Percentiles rank a stretch among this genome's conserved stretches.
These are phyloP conservation scores for Artemisia argyi DNA, from an alignment of 129 eudicot genomes.

Conservation along the genomic window DNA sequence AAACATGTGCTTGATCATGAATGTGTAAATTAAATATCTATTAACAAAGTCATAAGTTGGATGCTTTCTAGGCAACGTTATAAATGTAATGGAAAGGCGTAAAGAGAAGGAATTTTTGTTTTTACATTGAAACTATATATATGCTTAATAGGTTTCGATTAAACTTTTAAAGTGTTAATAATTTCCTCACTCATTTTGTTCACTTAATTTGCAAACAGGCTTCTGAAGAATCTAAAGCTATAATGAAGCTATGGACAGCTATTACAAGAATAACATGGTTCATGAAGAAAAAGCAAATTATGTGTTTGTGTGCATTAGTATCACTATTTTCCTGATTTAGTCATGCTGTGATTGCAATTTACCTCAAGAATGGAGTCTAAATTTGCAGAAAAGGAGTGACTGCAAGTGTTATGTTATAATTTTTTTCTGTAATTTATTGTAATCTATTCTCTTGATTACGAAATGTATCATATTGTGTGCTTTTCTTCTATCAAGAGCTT, in stretches of 20 bases:
- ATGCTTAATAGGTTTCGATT: no score
- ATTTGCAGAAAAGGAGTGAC: slow-evolving; percentile 17
- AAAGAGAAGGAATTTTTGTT: not conserved
- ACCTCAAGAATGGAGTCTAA: slow-evolving; percentile 14
- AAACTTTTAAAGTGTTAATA: no score
- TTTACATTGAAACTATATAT: no score
- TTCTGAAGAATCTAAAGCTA: slow-evolving; percentile 68
- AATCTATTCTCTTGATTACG: slow-evolving; percentile 32
- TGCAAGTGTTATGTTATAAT: slow-evolving; percentile 14
- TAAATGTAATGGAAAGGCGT: slow-evolving; percentile 6
- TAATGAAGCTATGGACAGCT: slow-evolving; percentile 24
- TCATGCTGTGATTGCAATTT: slow-evolving; percentile 22
- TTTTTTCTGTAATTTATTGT: slow-evolving; percentile 12
- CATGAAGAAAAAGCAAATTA: slow-evolving; percentile 18
- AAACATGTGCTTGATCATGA: slow-evolving; percentile 11
- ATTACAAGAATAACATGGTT: slow-evolving; percentile 31
- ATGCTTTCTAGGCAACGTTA: slow-evolving; percentile 3
- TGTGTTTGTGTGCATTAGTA: slow-evolving; percentile 28
- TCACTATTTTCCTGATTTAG: slow-evolving; percentile 24
- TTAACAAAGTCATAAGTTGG: not conserved
- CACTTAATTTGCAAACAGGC: slow-evolving; percentile 41
- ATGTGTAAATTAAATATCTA: not conserved
- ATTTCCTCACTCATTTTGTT: slow-evolving; percentile 16
- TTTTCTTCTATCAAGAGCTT: slow-evolving; percentile 9
- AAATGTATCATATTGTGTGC: slow-evolving; percentile 34